Evolutionary conservation across 192 early-diverging fungal species (phyloP).

Genomic region (Gigaspora rosea): DNA sequence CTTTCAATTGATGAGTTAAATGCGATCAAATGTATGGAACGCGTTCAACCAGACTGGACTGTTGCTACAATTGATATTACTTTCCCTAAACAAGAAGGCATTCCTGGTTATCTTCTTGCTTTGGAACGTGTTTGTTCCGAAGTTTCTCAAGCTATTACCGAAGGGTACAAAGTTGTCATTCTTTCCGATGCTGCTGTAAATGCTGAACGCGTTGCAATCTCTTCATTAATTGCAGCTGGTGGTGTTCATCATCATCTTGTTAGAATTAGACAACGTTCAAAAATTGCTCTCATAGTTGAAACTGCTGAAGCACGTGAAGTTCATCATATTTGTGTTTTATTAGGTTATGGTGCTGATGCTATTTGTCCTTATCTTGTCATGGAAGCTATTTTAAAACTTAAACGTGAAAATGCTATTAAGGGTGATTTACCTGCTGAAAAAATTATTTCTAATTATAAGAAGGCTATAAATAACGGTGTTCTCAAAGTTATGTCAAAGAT

Average conservation of each 20-base stretch:
- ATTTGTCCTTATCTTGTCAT: conserved; percentile 92
- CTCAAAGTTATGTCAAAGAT: conserved; percentile 99
- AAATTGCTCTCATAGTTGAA: conserved; percentile 87
- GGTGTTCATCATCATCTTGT: conserved; percentile 95
- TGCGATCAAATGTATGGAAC: conserved; percentile 72
- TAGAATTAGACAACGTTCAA: conserved; percentile 81
- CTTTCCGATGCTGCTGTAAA: conserved; percentile 75
- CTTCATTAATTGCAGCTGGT: conserved; percentile 84
- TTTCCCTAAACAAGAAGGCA: conserved; percentile 72
- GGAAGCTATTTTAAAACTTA: conserved; percentile 88
- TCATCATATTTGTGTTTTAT: conserved; percentile 92
- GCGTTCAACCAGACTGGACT: conserved; percentile 71
- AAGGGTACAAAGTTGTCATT: conserved; percentile 80
- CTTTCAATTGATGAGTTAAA: conserved; percentile 81
- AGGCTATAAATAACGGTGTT: conserved; percentile 92
- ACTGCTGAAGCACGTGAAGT: conserved; percentile 94
- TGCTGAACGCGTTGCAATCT: conserved; percentile 74
- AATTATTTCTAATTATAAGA: conserved; percentile 81
- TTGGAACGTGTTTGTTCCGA: conserved; percentile 89
- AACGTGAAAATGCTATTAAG: conserved; percentile 76
- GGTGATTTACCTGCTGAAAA: conserved; percentile 63
- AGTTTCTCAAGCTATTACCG: conserved; percentile 76
- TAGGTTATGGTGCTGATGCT: conserved; percentile 95
- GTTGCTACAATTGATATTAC: conserved; percentile 88
- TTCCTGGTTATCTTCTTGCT: conserved; percentile 72